Conservation (phyloP, 1,284 basidiomycete genomes). For the Cystobasidium slooffiae region DNA sequence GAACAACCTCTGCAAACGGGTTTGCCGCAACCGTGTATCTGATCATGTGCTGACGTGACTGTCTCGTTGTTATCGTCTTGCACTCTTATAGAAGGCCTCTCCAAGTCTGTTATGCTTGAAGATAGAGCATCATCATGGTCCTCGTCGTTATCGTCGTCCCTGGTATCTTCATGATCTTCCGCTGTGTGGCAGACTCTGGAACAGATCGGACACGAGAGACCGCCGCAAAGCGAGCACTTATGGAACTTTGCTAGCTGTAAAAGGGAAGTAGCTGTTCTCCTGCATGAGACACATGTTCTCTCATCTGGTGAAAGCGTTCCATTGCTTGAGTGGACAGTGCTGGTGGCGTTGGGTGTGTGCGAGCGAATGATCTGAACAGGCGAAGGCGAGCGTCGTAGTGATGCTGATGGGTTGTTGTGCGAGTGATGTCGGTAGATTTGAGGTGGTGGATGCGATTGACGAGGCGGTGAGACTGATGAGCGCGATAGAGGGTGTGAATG, state of each 20-base stretch:
- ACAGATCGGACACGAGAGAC: conserved; percentile 13
- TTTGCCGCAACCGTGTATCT: neutral
- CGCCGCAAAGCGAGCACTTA: conserved; percentile 15
- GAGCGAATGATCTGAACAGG: conserved; percentile 10
- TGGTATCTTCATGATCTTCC: neutral
- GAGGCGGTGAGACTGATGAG: conserved; percentile 2
- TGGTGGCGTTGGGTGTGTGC: conserved; percentile 6
- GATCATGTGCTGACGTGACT: neutral
- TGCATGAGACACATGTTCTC: conserved; percentile 7
- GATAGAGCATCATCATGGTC: neutral
- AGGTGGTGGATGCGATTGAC: neutral
- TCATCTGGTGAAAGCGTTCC: neutral
- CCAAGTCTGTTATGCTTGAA: neutral
- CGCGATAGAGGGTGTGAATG: conserved; percentile 10
- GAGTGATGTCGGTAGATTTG: neutral
- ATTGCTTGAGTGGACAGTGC: neutral
- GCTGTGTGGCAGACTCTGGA: neutral
- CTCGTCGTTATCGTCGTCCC: neutral
- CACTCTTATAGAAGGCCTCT: neutral
- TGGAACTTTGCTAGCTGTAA: conserved; percentile 15
- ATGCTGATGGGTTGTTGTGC: neutral
- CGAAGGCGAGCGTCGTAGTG: conserved; percentile 15
- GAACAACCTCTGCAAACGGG: conserved; percentile 21
- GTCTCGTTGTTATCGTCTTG: neutral
- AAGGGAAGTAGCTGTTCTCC: conserved; percentile 12